These are phyloP conservation scores for Neospermospora avenae DNA, from an alignment of 2,329 filamentous ascomycete genomes.

Conservation along the genomic window DNA sequence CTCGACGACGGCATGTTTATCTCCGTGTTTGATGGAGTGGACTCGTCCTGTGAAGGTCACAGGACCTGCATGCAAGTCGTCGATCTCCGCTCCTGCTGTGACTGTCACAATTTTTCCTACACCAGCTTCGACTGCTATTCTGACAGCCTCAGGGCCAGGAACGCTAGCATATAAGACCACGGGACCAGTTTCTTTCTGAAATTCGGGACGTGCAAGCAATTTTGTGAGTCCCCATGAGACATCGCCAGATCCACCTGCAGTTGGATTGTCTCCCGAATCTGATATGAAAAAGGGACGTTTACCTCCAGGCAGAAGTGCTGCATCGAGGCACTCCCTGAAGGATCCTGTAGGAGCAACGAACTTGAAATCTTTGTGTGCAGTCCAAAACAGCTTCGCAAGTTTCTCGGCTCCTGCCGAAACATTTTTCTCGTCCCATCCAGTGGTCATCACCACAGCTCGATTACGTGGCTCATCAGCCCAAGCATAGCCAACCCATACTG, in stretches of 20 bases:
- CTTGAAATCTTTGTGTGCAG: conserved; percentile 43
- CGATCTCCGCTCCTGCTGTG: conserved; percentile 48
- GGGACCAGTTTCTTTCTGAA: conserved; percentile 38
- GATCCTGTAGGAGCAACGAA: conserved; percentile 51
- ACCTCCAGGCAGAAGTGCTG: conserved; percentile 39
- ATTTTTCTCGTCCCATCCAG: conserved; percentile 45
- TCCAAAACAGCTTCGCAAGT: conserved; percentile 48
- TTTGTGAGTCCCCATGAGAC: conserved; percentile 49
- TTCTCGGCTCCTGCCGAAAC: conserved; percentile 42
- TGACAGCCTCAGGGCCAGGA: conserved; percentile 44
- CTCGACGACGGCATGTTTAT: conserved; percentile 45
- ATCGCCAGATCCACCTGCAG: conserved; percentile 51
- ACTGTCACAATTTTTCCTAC: conserved; percentile 47
- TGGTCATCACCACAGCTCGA: conserved; percentile 47
- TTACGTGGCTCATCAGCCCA: conserved; percentile 55
- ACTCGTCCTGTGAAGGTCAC: conserved; percentile 49
- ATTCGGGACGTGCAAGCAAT: conserved; percentile 45
- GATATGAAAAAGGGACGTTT: conserved; percentile 50
- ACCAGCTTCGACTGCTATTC: conserved; percentile 42
- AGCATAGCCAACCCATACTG: conserved; percentile 54
- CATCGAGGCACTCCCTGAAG: conserved; percentile 45
- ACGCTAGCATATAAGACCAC: conserved; percentile 52
- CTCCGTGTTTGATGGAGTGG: conserved; percentile 49
- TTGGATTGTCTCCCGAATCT: conserved; percentile 54
- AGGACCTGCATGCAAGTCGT: conserved; percentile 46